Evolutionary conservation across 1,139 yeast genomes (phyloP), one percentile per base, ranked within the genome.

Genomic region (Diutina neorugosa): DNA sequence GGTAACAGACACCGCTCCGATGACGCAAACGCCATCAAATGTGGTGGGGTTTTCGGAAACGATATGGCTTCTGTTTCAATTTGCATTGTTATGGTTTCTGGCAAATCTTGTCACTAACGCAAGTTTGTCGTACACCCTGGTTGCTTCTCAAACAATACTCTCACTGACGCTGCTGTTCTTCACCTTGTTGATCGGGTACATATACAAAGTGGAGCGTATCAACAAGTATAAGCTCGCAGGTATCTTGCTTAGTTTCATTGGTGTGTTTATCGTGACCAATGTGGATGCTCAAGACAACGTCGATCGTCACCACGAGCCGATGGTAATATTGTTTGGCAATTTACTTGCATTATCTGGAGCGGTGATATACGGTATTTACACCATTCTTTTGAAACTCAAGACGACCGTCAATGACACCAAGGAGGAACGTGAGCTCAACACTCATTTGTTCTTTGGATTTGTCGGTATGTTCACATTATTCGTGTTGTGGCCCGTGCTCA

Each of bases 121-220:
- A 0, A 84, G 96, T 18, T 74, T 91, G 53, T 78, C 87, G 37
- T 91, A 85, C 67, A 93, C 98, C 0, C 84, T 93, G 12, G 98
- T 91, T 34, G 95, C 96, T 9, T 85, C 93, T 19, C 97, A 94
- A 62, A 93, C 98, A 3, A 91, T 93, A 42, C 69, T 93, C 49
- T 85, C 96, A 8, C 86, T 96, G 46, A 90, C 98, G 0, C 86
- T 96, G 7, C 86, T 96, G 14, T 90, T 93, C 64, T 93, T 93
- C 77, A 93, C 98, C 0, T 74, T 93, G 49, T 61, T 90, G 3
- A 75, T 91, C n/a, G 98, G 98, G 0, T 81, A 82, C 54, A 57
- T 86, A 21, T 84, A 82, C 57, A 72, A 82, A 34, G 79, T 90
- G 8, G 98, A 93, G 66, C 69, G 68, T 34, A 78, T 91, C 61